Evolutionary conservation across 768 basidiomycete species (phyloP), one percentile per base, ranked within the genome.

Genomic region (Lepiota venenata): DNA sequence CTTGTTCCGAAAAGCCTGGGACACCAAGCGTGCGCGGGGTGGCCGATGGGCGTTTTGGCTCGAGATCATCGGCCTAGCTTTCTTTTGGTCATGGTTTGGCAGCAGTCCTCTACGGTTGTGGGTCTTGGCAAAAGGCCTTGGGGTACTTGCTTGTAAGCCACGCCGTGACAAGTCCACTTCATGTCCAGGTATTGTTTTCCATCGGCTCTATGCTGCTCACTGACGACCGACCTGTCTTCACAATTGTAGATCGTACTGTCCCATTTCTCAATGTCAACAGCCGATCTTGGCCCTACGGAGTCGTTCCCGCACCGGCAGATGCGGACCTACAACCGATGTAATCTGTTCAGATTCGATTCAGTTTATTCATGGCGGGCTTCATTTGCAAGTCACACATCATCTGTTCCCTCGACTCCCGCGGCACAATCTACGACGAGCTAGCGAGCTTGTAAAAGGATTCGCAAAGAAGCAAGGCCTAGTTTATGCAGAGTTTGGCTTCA

Each of bases 311-410:
- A 92, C 61, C 87, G 97, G 14, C 97, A 99, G 68, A 74, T 99
- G 62, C 88, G 97, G 45, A 99, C 97, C n/a, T n/a, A 98, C 97
- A 0, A 88, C 91, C 42, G 97, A 99, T 68, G 93, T 99, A 39
- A 82, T 91, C 57, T 98, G 97, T 70, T 82, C 85, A 2, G 77
- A 86, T 1, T 82, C 83, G 29, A 78, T 98, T 61, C 90, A 81
- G 48, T 98, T 94, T 65, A 71, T 99, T 32, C 97, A 99, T 64
- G 97, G 97, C 10, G 97, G 97, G n/a, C 81, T 99, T 16, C 93
- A 99, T 62, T 83, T 98, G 11, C 97, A 99, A 70, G 92, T 98
- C 40, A 93, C 96, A 2, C 97, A 99, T 62, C 95, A 98, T 69
- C 80, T 98, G 55, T 98, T 98, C 75, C 97, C 97, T 16, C 86